phyloP scores from a whole-genome alignment of 768 basidiomycete species.

The Peribolospora kevripleyi region DNA sequence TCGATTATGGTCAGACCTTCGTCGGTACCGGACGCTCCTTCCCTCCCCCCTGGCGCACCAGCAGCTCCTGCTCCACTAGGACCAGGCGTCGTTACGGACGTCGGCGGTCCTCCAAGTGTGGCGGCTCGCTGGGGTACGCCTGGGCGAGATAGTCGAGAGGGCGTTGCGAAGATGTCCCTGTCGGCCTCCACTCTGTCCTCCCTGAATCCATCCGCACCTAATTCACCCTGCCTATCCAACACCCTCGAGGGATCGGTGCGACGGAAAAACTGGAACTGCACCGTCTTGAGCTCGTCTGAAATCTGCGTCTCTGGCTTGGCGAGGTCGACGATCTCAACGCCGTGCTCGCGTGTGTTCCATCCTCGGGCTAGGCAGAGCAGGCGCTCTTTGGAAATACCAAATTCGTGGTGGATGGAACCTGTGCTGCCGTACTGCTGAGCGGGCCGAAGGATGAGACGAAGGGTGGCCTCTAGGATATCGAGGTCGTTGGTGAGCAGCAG shows the following conservation, averaged over 20 bases:
- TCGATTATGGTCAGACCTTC: conserved; percentile 17
- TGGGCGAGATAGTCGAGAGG: too few species aligned
- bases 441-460: conserved; percentile 70
- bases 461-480: conserved; percentile 55
- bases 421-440: conserved; percentile 84
- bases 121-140: too few species aligned
- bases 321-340: conserved; percentile 49
- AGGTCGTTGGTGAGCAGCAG: conserved; percentile 70
- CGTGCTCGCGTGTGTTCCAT: conserved; percentile 55
- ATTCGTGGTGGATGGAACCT: conserved; percentile 53
- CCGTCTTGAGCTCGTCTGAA: conserved; percentile 13
- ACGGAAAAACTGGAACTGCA: conserved; percentile 17
- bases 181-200: too few species aligned
- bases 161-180: too few species aligned
- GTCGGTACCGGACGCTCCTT: neutral
- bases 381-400: conserved; percentile 57
- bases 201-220: too few species aligned
- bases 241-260: too few species aligned
- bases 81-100: too few species aligned
- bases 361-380: conserved; percentile 60
- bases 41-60: too few species aligned
- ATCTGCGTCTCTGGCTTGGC: conserved; percentile 22
- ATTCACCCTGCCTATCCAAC: too few species aligned
- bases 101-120: too few species aligned
- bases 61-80: too few species aligned